These are phyloP conservation scores for Umbilicus rupestris DNA, from an alignment of 164 flowering plant species.

Conservation along the genomic window DNA sequence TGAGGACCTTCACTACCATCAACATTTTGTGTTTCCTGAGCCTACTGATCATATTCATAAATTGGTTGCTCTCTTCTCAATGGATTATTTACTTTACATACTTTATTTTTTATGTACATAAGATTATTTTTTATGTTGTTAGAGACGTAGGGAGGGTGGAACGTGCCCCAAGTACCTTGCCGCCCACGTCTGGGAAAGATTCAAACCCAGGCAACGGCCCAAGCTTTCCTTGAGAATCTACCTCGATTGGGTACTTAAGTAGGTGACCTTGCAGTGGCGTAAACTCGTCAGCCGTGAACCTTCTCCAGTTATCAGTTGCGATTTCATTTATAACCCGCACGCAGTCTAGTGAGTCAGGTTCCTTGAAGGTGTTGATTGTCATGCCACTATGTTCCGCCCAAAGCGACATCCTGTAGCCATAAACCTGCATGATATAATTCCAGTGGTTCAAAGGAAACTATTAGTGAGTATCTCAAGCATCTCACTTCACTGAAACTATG, in stretches of 20 bases:
- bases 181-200: conserved; percentile 46
- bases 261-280: conserved; percentile 45
- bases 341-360: conserved; percentile 36
- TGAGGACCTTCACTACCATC: neutral
- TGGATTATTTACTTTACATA: neutral
- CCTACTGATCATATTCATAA: neutral
- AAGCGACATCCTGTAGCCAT: conserved; percentile 59
- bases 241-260: conserved; percentile 43
- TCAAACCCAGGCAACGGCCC: conserved; percentile 39
- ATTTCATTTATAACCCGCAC: conserved; percentile 33
- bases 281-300: conserved; percentile 23
- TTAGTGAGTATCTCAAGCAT: neutral
- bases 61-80: neutral
- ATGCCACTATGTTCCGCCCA: conserved; percentile 61
- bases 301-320: conserved; percentile 52
- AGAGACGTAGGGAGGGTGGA: conserved; percentile 42
- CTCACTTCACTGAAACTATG: neutral
- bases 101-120: neutral
- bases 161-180: conserved; percentile 32
- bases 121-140: conserved; percentile 29
- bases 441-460: too few species aligned
- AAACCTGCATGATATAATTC: conserved; percentile 34
- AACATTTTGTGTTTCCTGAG: neutral
- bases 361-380: conserved; percentile 28
- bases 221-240: conserved; percentile 38